Base-by-base conservation (phyloP, 2,329 filamentous ascomycete species). In the Colletotrichum limetticola region DNA sequence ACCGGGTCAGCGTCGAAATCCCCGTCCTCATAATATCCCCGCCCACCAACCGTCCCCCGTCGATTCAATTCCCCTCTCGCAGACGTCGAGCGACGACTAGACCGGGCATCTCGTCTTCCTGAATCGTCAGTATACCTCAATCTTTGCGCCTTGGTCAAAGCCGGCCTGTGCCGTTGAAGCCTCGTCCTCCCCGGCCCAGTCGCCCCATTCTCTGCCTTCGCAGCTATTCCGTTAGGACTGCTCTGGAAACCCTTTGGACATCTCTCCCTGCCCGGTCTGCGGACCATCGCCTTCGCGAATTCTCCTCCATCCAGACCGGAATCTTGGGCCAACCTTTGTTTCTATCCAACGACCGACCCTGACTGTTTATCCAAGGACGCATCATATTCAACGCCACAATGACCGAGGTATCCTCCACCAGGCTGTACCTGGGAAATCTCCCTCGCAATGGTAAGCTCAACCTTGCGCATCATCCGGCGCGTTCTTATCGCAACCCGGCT, bases 391-490 rank as follows among this genome's bases (percentile, higher is more conserved):
- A 78, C 19, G 42, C 19, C 82, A 89, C 84, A 83, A 95, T 95
- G 91, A 93, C 91, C 80, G 95, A 98, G 87, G 96, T 98, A 78
- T 98, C 95, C 76, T 93, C 94, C 78, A 98, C 96, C 82, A 92
- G 97, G 87, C 94, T 98, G 78, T 99, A 98, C 88, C 88, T 98
- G 87, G 96, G 96, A 85, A 98, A 98, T 87, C 93, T 99, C 84
- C 96, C 97, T 85, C 94, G 95, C 85, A 95, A 94, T 89, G 95
- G 95, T 98, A 91, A 87, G 93, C 84, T 78, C 77, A 78, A 71
- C 46, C 66, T 59, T 30, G 19, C 35, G 64, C 71, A 70, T 62
- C 28, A 26, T 14, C 35, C 22, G 16, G n/a, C 52, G 28, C 52
- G 52, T 26, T 32, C 24, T n/a, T 22, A 46, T 46, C 57, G 37